These are phyloP conservation scores for Wallacemonas sp. DNA, from an alignment of 208 protist genomes.

Conservation along the genomic window DNA sequence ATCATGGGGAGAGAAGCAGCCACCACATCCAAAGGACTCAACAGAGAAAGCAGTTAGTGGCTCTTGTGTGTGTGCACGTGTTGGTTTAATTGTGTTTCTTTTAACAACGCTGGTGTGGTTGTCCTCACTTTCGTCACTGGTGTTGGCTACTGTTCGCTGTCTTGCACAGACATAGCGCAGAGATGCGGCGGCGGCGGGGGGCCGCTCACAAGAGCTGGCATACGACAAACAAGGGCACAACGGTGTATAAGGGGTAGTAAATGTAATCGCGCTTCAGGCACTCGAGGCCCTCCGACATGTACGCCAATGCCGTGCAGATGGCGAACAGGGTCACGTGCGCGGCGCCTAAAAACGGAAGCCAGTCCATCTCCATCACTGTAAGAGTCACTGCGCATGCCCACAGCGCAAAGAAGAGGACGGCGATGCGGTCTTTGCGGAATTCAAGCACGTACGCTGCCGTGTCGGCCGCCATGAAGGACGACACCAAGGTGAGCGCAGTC, in stretches of 20 bases:
- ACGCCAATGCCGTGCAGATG: slow-evolving; percentile 25
- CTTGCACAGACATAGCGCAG: not conserved
- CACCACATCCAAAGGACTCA: too few species aligned
- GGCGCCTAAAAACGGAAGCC: slow-evolving; percentile 38
- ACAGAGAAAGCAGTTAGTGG: too few species aligned
- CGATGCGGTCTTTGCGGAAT: slow-evolving; percentile 26
- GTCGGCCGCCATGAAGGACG: slow-evolving; percentile 77
- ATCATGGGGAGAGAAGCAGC: too few species aligned
- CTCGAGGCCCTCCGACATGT: slow-evolving; percentile 3
- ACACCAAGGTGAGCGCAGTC: slow-evolving; percentile 47
- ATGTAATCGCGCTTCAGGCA: slow-evolving; percentile 50
- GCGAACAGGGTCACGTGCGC: slow-evolving; percentile 38
- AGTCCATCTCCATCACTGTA: slow-evolving; percentile 45
- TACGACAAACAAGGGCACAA: slow-evolving; percentile 51
- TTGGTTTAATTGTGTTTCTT: too few species aligned
- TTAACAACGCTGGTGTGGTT: too few species aligned
- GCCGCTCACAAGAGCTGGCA: slow-evolving; percentile 41
- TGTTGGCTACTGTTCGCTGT: too few species aligned
- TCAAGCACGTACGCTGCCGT: slow-evolving; percentile 43
- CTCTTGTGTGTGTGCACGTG: too few species aligned
- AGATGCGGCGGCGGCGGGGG: not conserved
- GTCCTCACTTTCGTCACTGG: too few species aligned
- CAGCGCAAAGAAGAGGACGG: slow-evolving; percentile 28
- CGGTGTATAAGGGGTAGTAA: slow-evolving; percentile 42
- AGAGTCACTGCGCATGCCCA: slow-evolving; percentile 39